Conservation (phyloP, 495 filamentous ascomycete species). For the Trichocladium antarcticum region DNA sequence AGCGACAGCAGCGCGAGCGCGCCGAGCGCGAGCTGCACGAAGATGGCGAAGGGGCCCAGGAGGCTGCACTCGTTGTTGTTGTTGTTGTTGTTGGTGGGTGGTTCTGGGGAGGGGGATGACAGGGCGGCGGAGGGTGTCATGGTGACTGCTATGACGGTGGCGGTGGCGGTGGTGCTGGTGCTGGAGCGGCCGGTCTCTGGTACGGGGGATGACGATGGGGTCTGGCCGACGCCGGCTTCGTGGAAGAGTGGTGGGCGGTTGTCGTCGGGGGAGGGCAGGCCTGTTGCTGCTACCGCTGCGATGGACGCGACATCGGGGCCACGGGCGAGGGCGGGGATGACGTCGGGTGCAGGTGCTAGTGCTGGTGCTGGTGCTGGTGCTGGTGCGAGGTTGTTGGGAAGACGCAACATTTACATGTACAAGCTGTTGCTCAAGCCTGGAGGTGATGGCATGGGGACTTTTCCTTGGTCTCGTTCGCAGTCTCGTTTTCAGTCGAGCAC, state of each 20-base stretch:
- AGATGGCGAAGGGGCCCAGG: slow-evolving; percentile 73
- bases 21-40: slow-evolving; percentile 84
- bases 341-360: background rate
- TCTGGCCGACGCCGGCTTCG: slow-evolving; percentile 22
- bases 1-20: slow-evolving; percentile 70
- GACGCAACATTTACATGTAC: slow-evolving; percentile 5
- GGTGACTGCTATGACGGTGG: slow-evolving; percentile 1
- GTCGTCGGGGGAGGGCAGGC: slow-evolving; percentile 16
- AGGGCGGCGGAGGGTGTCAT: background rate
- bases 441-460: background rate
- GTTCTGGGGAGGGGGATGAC: slow-evolving; percentile 6
- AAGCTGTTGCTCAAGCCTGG: background rate
- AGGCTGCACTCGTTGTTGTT: slow-evolving; percentile 61
- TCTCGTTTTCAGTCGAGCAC: background rate
- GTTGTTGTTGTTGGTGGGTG: slow-evolving; percentile 23
- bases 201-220: slow-evolving; percentile 17
- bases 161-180: background rate
- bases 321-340: slow-evolving; percentile 2
- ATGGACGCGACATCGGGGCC: slow-evolving; percentile 14
- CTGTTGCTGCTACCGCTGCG: slow-evolving; percentile 20
- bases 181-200: background rate
- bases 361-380: background rate
- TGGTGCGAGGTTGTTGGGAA: background rate
- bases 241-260: background rate
- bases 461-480: background rate